Percentiles rank a stretch among this genome's conserved stretches.
These are phyloP conservation scores for Nicotiana tomentosiformis DNA, from an alignment of 257 asterid genomes.

Conservation along the genomic window DNA sequence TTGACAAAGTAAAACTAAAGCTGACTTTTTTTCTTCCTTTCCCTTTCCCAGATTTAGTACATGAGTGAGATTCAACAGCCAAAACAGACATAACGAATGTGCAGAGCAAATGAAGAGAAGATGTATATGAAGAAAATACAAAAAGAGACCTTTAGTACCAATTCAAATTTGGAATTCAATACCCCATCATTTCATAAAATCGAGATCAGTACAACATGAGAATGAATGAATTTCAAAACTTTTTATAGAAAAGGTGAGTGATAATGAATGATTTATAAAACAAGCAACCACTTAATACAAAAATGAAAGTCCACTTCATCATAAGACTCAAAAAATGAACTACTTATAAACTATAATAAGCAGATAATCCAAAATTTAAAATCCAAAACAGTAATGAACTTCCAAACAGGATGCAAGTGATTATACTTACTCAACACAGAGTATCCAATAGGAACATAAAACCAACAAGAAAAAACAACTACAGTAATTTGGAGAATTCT, in stretches of 20 bases:
- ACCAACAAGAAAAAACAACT: background rate
- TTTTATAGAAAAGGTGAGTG: no score
- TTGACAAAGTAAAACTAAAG: background rate
- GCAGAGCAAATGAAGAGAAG: background rate
- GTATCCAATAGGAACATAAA: background rate
- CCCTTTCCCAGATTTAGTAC: background rate
- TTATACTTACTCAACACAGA: background rate
- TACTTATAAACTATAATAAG: background rate
- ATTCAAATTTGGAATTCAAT: background rate
- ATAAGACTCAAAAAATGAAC: background rate
- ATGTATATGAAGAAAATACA: background rate
- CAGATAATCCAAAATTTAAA: background rate
- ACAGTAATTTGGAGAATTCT: background rate
- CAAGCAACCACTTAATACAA: background rate
- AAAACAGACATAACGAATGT: background rate
- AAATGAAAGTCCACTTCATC: background rate
- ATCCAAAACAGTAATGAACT: background rate
- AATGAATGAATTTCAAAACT: background rate
- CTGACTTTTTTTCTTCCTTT: background rate
- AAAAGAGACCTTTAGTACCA: background rate
- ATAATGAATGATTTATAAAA: background rate
- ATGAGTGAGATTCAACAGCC: background rate
- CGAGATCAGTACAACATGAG: background rate
- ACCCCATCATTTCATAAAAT: background rate
- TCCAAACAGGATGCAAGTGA: background rate